Evolutionary conservation across 108 stramenopile genomes (phyloP).

Genomic region (Skeletonema menzelii): DNA sequence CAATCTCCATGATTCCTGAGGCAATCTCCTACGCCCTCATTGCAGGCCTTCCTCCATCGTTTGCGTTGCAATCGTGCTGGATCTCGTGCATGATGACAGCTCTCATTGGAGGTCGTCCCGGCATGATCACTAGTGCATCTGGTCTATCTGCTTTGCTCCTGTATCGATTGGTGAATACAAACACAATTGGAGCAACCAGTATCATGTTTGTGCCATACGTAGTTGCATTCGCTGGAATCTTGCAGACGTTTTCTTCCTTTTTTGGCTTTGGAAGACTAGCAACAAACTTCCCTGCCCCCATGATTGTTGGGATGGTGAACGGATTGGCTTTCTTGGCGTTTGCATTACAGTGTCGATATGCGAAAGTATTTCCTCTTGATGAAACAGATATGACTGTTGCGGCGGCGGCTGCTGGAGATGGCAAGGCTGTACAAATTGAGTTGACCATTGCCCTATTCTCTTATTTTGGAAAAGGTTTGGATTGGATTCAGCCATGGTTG

Average conservation of each 20-base stretch:
- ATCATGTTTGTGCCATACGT: slow-evolving; percentile 53
- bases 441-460: slow-evolving; percentile 31
- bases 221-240: slow-evolving; percentile 50
- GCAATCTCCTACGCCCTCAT: slow-evolving; percentile 56
- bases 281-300: slow-evolving; percentile 42
- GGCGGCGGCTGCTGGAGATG: slow-evolving; percentile 8
- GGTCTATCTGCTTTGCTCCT: slow-evolving; percentile 36
- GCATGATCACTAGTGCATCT: slow-evolving; percentile 60
- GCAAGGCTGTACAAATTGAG: slow-evolving; percentile 16
- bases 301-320: slow-evolving; percentile 64
- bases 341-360: slow-evolving; percentile 48
- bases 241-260: slow-evolving; percentile 44
- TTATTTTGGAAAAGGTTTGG: slow-evolving; percentile 33
- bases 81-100: slow-evolving; percentile 55
- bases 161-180: slow-evolving; percentile 28
- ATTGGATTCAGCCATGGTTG: slow-evolving; percentile 34
- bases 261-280: slow-evolving; percentile 46
- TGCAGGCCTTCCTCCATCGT: slow-evolving; percentile 52
- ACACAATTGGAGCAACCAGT: slow-evolving; percentile 33
- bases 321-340: slow-evolving; percentile 51
- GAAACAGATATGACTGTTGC: slow-evolving; percentile 12
- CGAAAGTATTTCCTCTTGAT: slow-evolving; percentile 38
- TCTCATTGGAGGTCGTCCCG: slow-evolving; percentile 57
- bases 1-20: slow-evolving; percentile 57
- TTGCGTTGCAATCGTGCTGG: slow-evolving; percentile 52